Base-by-base conservation (phyloP, 352 stramenopile genomes). In the Phytophthora idaei region DNA sequence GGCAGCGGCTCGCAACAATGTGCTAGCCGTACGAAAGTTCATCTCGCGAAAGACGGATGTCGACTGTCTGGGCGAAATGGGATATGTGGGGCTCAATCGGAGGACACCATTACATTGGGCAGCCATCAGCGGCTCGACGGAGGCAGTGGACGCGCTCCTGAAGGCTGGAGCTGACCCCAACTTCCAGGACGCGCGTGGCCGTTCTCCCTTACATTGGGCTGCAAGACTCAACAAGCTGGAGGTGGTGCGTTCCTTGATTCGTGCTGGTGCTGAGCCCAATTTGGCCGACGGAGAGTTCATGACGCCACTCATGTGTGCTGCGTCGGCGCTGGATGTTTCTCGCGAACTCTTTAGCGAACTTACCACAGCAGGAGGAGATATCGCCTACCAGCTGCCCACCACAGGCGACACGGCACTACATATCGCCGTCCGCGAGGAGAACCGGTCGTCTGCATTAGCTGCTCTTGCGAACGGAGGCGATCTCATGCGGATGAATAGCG, bases 71-170 rank as follows among this genome's bases (percentile, higher is more conserved):
- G 84, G 84, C 5, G 84, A 93, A 60, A 83, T 91, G 51, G 84
- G 80, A 7, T 93, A 92, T 48, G 47, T 80, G 39, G 85, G 85
- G 4, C 72, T 93, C 42, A 87, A 93, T 32, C 71, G 83, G 1
- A 81, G 85, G 11, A 92, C 85, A 4, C 85, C 85, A 21, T 55
- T 93, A 57, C 83, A 92, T 41, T 93, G 85, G 85, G 85, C 81
- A 1, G 81, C 78, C 1, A 74, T 93, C 53, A 89, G 74, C 44
- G 81, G 83, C 1, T 74, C 83, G 0, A 61, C 61, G 0, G 77
- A 90, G 6, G 64, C 63, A 0, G 80, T 89, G 1, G 71, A 86
- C n/a, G 44, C 77, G 4, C 55, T 93, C 14, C 63, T 93, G 0
- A 65, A 84, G 46, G 74, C 71, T 1, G 80, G 80, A 0, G 85